Base-by-base conservation (phyloP, 345 rosid genomes). In the Aethionema arabicum region DNA sequence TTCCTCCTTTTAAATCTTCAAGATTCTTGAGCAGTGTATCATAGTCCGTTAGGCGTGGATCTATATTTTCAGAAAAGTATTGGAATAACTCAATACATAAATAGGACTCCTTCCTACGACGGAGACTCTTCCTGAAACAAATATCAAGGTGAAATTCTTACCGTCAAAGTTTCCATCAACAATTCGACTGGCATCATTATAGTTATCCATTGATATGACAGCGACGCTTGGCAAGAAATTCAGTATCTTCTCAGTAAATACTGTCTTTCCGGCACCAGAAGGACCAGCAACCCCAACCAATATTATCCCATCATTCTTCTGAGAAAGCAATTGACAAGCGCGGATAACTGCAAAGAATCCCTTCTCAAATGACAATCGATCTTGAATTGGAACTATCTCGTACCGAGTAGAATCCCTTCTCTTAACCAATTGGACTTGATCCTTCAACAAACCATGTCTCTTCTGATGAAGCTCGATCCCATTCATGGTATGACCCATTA, bases 231-330 rank as follows among this genome's bases (percentile, higher is more conserved):
- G 95, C 79, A 93, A 64, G 52, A 90, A 93, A 67, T 77, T 85
- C 61, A 82, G 82, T 37, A 90, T 85, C 92, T 88, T 93, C 67
- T 93, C 97, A 2, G 99, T 84, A 40, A 93, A 86, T 12, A 93
- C 79, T 8, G 96, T 84, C 86, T 93, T 93, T 66, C 99, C 99
- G n/a, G 99, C 96, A 60, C 99, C 99, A 66, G 99, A 93, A 66
- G 99, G 99, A 43, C 99, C 99, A 27, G 99, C 97, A 41, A 93
- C 72, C 6, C 97, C 99, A 52, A 90, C 81, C 82, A 90, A 58
- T 67, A 84, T 76, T 4, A 93, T 83, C 70, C 97, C 95, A 39
- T 93, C 89, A 64, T 86, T 90, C 74, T 79, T 86, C 74, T 93
- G 96, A 32, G 89, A 87, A 15, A 90, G 77, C 82, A 90, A 64